Conservation (phyloP, 169 alveolate genomes). For the Babesia caballi region DNA sequence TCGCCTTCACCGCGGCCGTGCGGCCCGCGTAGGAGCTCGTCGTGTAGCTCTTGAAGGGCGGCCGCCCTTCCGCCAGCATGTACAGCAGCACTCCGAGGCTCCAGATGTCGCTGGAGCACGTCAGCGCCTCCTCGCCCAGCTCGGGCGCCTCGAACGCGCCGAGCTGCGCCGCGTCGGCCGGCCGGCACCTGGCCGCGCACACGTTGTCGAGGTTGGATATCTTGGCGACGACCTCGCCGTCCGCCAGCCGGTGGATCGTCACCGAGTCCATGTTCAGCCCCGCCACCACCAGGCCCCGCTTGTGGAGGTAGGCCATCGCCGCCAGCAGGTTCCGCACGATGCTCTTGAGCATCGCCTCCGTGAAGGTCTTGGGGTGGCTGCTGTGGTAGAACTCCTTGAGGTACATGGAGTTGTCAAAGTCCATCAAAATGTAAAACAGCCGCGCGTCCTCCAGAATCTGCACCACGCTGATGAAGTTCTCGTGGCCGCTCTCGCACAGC, state of each 20-base stretch:
- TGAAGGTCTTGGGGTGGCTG: conserved; percentile 57
- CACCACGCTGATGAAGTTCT: conserved; percentile 25
- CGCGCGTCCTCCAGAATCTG: conserved; percentile 40
- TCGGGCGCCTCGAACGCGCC: conserved; percentile 57
- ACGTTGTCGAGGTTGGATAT: conserved; percentile 28
- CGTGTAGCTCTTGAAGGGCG: conserved; percentile 38
- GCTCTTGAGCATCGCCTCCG: conserved; percentile 33
- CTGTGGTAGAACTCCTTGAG: conserved; percentile 52
- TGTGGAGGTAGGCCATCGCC: conserved; percentile 69
- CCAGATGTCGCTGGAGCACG: conserved; percentile 69
- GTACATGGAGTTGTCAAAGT: conserved; percentile 1
- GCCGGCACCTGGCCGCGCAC: conserved; percentile 20
- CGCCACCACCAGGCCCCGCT: conserved; percentile 54
- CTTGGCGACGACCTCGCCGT: not conserved
- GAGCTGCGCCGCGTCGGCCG: not conserved
- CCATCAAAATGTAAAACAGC: conserved; percentile 44
- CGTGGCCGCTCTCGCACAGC: conserved; percentile 26
- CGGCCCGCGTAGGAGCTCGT: not conserved
- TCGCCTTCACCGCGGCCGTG: conserved; percentile 3
- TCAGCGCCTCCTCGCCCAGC: conserved; percentile 44
- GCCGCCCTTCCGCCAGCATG: conserved; percentile 65
- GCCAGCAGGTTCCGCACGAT: conserved; percentile 63
- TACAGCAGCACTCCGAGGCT: conserved; percentile 68
- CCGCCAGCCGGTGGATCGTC: conserved; percentile 19
- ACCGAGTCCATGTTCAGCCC: conserved; percentile 68